A percentile compares a stretch with the other conserved stretches of the same genome.
Conservation (phyloP, 805 yeast species). For the Cyberlindnera maritima region DNA sequence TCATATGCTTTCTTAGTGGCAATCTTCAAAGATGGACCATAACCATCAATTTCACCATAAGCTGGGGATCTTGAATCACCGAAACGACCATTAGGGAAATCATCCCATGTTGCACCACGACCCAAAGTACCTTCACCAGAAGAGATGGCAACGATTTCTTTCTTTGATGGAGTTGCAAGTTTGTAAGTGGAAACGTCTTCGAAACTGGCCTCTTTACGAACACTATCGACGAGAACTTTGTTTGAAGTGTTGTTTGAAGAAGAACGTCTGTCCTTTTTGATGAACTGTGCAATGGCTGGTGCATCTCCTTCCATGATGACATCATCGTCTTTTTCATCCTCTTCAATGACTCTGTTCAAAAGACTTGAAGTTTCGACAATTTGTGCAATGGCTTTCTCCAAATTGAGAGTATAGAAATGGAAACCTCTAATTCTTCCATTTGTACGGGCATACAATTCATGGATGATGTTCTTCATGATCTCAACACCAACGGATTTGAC, state of each 20-base stretch:
- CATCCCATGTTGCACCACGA: slow-evolving; percentile 95
- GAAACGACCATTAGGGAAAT: slow-evolving; percentile 92
- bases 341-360: slow-evolving; percentile 46
- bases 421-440: slow-evolving; percentile 67
- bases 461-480: slow-evolving; percentile 60
- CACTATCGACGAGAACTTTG: slow-evolving; percentile 35
- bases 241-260: slow-evolving; percentile 37
- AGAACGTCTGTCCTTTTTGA: slow-evolving; percentile 22
- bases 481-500: slow-evolving; percentile 85
- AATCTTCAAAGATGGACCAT: slow-evolving; percentile 87
- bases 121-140: slow-evolving; percentile 83
- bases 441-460: slow-evolving; percentile 51
- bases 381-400: slow-evolving; percentile 89
- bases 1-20: slow-evolving; percentile 62
- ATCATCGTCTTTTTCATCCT: slow-evolving; percentile 40
- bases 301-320: slow-evolving; percentile 31
- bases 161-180: slow-evolving; percentile 39
- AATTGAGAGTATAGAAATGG: slow-evolving; percentile 89
- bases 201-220: slow-evolving; percentile 26
- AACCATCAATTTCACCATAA: slow-evolving; percentile 96
- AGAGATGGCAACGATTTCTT: slow-evolving; percentile 70
- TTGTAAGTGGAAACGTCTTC: slow-evolving; percentile 24
- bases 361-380: slow-evolving; percentile 64
- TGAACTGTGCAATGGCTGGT: slow-evolving; percentile 5
- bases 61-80: slow-evolving; percentile 97